phyloP scores from a whole-genome alignment of 345 rosid species.

The Eucalyptus camaldulensis region DNA sequence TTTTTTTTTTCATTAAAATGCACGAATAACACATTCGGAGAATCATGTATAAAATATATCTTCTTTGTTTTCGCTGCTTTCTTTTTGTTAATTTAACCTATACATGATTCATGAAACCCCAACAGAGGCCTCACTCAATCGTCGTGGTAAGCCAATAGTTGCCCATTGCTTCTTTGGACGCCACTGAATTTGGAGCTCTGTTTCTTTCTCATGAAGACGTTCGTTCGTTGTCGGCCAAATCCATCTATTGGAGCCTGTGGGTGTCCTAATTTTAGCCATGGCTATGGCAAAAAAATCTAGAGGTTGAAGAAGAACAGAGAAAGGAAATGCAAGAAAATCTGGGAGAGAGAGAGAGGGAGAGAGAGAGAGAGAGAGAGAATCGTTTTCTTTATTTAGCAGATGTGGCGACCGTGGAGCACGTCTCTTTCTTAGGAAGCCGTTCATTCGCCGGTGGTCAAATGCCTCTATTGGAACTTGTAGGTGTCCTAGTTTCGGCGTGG shows the following conservation, averaged over 20 bases:
- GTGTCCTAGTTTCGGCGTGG: not conserved
- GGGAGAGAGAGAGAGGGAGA: too few species aligned
- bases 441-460: not conserved
- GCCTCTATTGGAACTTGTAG: not conserved
- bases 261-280: not conserved
- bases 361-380: not conserved
- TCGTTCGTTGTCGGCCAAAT: not conserved
- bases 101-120: too few species aligned
- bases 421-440: not conserved
- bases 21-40: too few species aligned
- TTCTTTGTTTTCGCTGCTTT: rapidly evolving
- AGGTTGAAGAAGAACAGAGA: not conserved
- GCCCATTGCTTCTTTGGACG: not conserved
- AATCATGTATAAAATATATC: too few species aligned
- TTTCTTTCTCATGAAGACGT: not conserved
- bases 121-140: not conserved
- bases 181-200: not conserved
- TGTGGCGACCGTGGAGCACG: not conserved
- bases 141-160: not conserved
- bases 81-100: too few species aligned
- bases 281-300: not conserved
- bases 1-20: too few species aligned
- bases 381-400: not conserved
- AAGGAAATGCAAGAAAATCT: not conserved
- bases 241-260: not conserved